Conservation (phyloP, 2,329 filamentous ascomycete genomes). For the Cryphonectria japonica region DNA sequence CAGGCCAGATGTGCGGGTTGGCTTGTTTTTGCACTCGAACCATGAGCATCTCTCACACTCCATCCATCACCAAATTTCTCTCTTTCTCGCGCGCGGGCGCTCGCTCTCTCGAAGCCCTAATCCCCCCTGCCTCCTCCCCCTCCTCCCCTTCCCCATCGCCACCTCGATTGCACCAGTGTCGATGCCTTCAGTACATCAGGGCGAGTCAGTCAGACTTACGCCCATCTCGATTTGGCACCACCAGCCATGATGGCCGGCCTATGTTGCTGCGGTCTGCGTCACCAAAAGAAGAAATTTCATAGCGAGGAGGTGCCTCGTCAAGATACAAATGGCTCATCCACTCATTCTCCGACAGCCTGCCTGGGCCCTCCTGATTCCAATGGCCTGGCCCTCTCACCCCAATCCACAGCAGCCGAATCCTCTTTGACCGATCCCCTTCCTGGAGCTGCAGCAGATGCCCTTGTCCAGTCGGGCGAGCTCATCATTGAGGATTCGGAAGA, state of each 20-base stretch:
- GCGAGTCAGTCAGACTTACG: not conserved
- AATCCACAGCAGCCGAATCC: slow-evolving; percentile 27
- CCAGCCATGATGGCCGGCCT: slow-evolving; percentile 38
- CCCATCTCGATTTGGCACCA: not conserved
- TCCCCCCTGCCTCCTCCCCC: too few relatives aligned
- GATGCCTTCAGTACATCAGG: not conserved
- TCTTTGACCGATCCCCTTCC: slow-evolving; percentile 32
- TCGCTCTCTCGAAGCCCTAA: too few relatives aligned
- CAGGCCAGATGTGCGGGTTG: not conserved
- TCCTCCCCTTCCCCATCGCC: not conserved
- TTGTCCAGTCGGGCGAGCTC: slow-evolving; percentile 38
- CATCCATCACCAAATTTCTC: not conserved
- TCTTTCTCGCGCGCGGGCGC: not conserved
- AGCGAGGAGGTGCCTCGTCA: slow-evolving; percentile 11
- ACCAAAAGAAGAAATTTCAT: slow-evolving; percentile 23
- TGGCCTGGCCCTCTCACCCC: slow-evolving; percentile 27
- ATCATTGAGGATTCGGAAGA: slow-evolving; percentile 46
- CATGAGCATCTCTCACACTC: not conserved
- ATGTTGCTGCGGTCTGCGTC: slow-evolving; percentile 39
- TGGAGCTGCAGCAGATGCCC: slow-evolving; percentile 28
- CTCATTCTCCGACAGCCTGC: slow-evolving; percentile 31
- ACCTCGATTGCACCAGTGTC: not conserved
- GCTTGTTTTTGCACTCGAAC: not conserved
- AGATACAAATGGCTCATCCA: slow-evolving; percentile 22
- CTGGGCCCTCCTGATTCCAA: slow-evolving; percentile 30